phyloP scores from a whole-genome alignment of 192 early-diverging fungal genomes.

The Backusella macrospora region DNA sequence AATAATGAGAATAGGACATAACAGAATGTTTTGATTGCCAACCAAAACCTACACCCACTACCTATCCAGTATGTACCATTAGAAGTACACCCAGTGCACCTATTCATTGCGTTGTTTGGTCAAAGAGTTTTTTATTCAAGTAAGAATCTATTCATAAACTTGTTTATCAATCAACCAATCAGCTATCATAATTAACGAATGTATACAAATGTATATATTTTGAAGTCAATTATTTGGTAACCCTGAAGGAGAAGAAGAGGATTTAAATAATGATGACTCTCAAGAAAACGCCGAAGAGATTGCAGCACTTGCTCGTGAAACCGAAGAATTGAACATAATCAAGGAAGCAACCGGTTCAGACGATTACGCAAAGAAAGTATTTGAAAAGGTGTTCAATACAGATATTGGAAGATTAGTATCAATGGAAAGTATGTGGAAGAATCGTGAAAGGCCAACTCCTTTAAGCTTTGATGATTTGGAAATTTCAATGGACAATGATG shows the following conservation, averaged over 20 bases:
- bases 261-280: background rate
- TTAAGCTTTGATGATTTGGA: constrained; percentile 59
- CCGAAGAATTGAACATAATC: constrained; percentile 69
- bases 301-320: constrained; percentile 70
- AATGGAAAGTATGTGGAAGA: constrained; percentile 92
- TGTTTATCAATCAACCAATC: background rate
- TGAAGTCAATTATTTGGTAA: constrained; percentile 78
- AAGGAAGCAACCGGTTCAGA: constrained; percentile 58
- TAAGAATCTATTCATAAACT: constrained; percentile 35
- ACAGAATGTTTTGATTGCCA: constrained; percentile 96
- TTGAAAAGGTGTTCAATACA: constrained; percentile 78
- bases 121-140: constrained; percentile 94
- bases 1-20: constrained; percentile 26
- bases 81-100: constrained; percentile 91
- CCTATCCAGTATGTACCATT: constrained; percentile 97
- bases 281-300: constrained; percentile 65
- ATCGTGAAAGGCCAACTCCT: constrained; percentile 67
- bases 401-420: constrained; percentile 81
- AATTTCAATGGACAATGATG: constrained; percentile 26
- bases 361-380: constrained; percentile 66
- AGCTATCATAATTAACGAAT: background rate
- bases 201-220: background rate
- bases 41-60: constrained; percentile 81
- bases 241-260: constrained; percentile 52
- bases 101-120: constrained; percentile 99